Base-by-base conservation (phyloP, 176 grass and related monocot species). In the Oryza glumipatula region DNA sequence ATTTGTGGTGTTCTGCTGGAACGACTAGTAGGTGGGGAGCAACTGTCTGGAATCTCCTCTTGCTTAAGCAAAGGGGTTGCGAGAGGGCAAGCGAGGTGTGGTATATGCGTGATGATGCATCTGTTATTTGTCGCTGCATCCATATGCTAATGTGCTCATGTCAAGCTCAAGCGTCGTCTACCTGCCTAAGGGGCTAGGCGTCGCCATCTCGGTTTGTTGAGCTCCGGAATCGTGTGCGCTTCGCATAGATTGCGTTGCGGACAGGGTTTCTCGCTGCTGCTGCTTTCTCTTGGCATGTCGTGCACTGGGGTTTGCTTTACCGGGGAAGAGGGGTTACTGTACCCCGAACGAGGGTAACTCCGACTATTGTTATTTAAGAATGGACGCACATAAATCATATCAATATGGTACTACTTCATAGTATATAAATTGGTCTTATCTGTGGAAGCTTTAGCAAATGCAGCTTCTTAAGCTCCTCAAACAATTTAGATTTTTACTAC, bases 131-230 rank as follows among this genome's bases (percentile, higher is more conserved):
- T 70, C 70, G 24, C 45, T 6, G 41, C 68, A 35, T 36, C 4
- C 6, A 15, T 15, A 49, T 49, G 47, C 47, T 15, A 49, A 49
- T 54, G 5, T 54, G 36, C 60, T 47, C 41, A 47, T 69, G 15
- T 16, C 8, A 43, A 43, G 68, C 63, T 22, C 5, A 41, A 32
- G 68, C 63, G 39, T 41, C 7, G 0, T 22, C 66, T 51, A 61
- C 19, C 19, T n/a, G 54, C 19, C 54, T 60, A 7, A 32, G 30
- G 30, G 2, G 19, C 26, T n/a, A 30, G 22, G 65, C 74, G 74
- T 88, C 86, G 44, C 80, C 0, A 83, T 73, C 80, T 41, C 4
- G 56, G 67, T 83, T 44, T 12, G 86, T 78, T 78, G 56, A 30
- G 30, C 58, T 26, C 49, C 65, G 6, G 39, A 38, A 5, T 44